Evolutionary conservation across 225 moss, liverwort and hornwort genomes (phyloP), one percentile per base, ranked within the genome.

Genomic region (Pleurozium schreberi): DNA sequence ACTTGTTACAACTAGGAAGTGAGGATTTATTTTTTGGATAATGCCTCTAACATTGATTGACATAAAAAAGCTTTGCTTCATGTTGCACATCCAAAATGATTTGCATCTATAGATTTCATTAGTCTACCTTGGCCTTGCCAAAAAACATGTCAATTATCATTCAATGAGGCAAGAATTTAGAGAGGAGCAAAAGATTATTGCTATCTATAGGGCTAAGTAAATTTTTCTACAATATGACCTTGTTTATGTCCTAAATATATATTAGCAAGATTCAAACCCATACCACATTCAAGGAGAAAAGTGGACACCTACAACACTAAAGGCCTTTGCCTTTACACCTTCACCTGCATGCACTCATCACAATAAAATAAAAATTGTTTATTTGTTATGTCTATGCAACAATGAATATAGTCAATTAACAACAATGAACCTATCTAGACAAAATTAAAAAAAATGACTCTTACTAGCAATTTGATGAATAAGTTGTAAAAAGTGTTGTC

Each of bases 251-350:
- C 5, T 73, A 45, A 30, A 73, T 16, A 43, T 43, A 27, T 0
- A 43, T 1, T 0, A 0, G 1, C 0, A 1, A 0, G 71, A 70
- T 43, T 73, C 73, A 73, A 43, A 45, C 0, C 10, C 18, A 47
- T 47, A 9, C 6, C 18, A 9, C 18, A 9, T 47, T 74, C 0
- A 31, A 47, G 10, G 40, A 31, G 2, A 74, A 47, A 73, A 1
- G 18, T 18, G 2, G 7, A 4, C 69, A 40, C 14, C 13, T 1
- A 30, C 3, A 1, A 11, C 3, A 47, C 4, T 20, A 14, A 5
- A 36, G 33, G 34, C 22, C 12, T n/a, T 76, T 19, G 33, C 1
- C 12, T 1, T 22, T 2, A 36, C 9, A 34, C 14, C 0, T 76
- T 52, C 0, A 34, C n/a, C n/a, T 21, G 21, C 5, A 50, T 49